Base-by-base conservation (phyloP, 2,329 filamentous ascomycete genomes). In the Dothistroma septosporum region DNA sequence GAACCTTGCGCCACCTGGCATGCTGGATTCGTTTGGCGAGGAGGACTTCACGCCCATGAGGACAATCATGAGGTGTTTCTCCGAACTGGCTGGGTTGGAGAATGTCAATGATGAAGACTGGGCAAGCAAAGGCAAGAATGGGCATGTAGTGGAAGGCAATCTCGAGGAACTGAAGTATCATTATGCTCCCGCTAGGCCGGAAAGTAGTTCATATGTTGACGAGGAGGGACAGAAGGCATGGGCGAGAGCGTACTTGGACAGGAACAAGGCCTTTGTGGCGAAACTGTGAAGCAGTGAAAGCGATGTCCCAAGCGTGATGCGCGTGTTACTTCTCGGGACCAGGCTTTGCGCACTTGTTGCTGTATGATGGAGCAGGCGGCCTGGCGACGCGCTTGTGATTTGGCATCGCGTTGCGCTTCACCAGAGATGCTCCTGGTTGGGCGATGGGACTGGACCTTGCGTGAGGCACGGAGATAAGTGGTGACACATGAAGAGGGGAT, bases 1-100 rank as follows among this genome's bases (percentile, higher is more conserved):
- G 1, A 74, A 73, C 28, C 66, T 78, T 1, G 73, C 74, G 28
- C 76, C 76, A 4, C 73, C 76, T 2, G 70, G 74, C 16, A 65
- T 78, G 21, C 61, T 75, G 14, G 71, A 74, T 9, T 63, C 67
- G 2, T 77, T 76, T 68, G 72, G 70, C 1, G 71, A 74, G 47
- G 74, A 77, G 59, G 72, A 76, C 28, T 72, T 77, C 55, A 78
- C 76, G 9, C 75, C 76, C 1, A 69, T 78, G 62, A 69, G 69
- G 1, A 78, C 76, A 0, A 75, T 76, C n/a, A 62, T 74, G 48
- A 73, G 73, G 55, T 75, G 74, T 4, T 78, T 77, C 53, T 72
- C 75, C 55, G 74, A 71, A 11, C 70, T 77, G 47, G 66, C 60
- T 11, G 48, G 62, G 16, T 62, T 72, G 37, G 68, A 69, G 12